Evolutionary conservation across 257 asterid species (phyloP), one percentile per base, ranked within the genome.

Genomic region (Solanum chilense): DNA sequence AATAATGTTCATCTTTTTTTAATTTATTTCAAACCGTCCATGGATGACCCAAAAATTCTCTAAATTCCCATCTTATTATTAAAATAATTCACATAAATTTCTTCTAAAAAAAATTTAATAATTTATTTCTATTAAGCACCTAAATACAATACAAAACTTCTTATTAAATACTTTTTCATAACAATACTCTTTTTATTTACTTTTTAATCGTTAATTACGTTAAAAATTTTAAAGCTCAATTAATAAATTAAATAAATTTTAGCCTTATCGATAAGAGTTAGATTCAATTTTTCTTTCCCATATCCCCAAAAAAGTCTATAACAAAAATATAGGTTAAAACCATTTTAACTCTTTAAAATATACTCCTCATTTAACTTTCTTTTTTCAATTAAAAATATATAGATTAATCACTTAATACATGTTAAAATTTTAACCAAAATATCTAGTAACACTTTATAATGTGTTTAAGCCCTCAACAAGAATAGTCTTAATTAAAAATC

Each of bases 231-330:
- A 0, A 49, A 49, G 0, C 1, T 0, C 21, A 2, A 0, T 49
- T 49, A 1, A 1, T 49, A 15, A 49, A 5, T 1, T 15, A 49
- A 3, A 52, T 0, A 16, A 1, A 16, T 16, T 49, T 52, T 52
- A 3, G 1, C n/a, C 4, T 16, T 18, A 56, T 56, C 0, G 1
- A 7, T 1, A 5, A 58, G 66, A 0, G 5, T 20, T 8, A 12
- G 12, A 20, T 20, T 58, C 12, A 56, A 56, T 56, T 56, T 56
- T 56, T 56, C 64, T 56, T 0, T 56, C 64, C 64, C 5, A 20
- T 7, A 56, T 56, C 25, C 62, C 64, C 5, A 56, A 42, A 42
- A 52, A 56, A 56, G 12, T 56, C 25, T 18, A 56, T 52, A 18
- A 0, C 25, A 20, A 56, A 20, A 18, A 7, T 7, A 52, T 1